These are phyloP conservation scores for Blastocystis sp. DNA, from an alignment of 352 stramenopile species.

Conservation along the genomic window DNA sequence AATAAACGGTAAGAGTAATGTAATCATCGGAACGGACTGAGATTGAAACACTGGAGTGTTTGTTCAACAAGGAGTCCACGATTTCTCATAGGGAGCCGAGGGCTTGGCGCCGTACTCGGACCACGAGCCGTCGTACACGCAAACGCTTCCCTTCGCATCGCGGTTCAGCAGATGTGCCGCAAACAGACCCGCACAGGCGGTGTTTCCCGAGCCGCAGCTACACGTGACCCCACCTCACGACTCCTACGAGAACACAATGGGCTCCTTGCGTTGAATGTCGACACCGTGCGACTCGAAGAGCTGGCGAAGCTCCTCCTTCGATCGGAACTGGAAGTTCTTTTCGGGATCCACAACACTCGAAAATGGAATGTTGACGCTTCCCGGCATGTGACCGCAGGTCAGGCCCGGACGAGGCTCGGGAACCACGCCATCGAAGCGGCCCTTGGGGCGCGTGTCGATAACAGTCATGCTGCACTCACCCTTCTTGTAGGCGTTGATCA, in stretches of 20 bases:
- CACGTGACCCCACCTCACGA: background rate
- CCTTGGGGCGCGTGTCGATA: slow-evolving; percentile 57
- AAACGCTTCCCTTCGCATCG: slow-evolving; percentile 10
- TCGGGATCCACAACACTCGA: slow-evolving; percentile 22
- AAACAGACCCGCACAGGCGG: slow-evolving; percentile 45
- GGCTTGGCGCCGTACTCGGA: slow-evolving; percentile 63
- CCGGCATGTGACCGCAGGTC: slow-evolving; percentile 65
- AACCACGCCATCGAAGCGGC: slow-evolving; percentile 54
- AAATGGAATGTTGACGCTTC: slow-evolving; percentile 59
- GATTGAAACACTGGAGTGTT: slow-evolving; percentile 48
- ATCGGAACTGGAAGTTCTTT: slow-evolving; percentile 59
- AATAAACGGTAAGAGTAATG: slow-evolving; percentile 31
- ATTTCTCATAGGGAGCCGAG: slow-evolving; percentile 48
- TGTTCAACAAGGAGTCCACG: slow-evolving; percentile 39
- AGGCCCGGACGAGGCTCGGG: slow-evolving; percentile 47
- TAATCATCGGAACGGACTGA: slow-evolving; percentile 19
- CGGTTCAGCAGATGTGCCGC: slow-evolving; percentile 61
- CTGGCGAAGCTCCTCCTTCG: slow-evolving; percentile 43
- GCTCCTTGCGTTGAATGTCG: slow-evolving; percentile 60
- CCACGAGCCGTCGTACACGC: slow-evolving; percentile 67
- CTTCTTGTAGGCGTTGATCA: slow-evolving; percentile 62
- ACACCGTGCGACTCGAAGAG: slow-evolving; percentile 46
- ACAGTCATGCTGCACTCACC: slow-evolving; percentile 51
- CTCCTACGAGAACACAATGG: slow-evolving; percentile 51
- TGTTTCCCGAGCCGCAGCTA: slow-evolving; percentile 62